Conservation (phyloP, 306 rosid genomes). For the Inga oerstediana region DNA sequence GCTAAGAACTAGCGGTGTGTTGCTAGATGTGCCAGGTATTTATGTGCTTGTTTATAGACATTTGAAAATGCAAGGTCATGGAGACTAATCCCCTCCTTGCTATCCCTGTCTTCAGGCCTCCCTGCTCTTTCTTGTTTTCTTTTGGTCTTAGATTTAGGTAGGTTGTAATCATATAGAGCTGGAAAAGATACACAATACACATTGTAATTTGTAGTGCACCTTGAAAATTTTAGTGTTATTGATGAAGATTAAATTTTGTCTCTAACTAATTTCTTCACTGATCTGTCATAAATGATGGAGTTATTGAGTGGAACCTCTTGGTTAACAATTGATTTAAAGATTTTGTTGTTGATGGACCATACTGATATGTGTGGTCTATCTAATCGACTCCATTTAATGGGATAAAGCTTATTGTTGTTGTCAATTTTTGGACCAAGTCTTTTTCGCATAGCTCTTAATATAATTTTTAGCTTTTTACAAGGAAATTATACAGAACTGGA, state of each 20-base stretch:
- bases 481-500: not conserved
- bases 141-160: not conserved
- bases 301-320: no score
- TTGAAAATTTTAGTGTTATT: not conserved
- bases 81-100: not conserved
- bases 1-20: not conserved
- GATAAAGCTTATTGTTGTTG: no score
- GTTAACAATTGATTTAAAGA: no score
- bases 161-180: constrained; percentile 11
- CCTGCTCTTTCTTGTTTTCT: not conserved
- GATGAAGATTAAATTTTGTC: not conserved
- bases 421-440: not conserved
- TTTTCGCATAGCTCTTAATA: not conserved
- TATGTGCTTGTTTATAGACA: not conserved
- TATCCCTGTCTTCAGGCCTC: not conserved
- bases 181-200: constrained; percentile 3
- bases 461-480: not conserved
- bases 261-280: not conserved
- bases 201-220: constrained; percentile 1
- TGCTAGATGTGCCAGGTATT: not conserved
- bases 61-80: not conserved
- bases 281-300: no score
- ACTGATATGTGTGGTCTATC: no score
- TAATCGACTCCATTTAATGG: no score
- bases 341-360: no score